Evolutionary conservation across 2,329 filamentous ascomycete genomes (phyloP).

Genomic region (Colletotrichum cereale): DNA sequence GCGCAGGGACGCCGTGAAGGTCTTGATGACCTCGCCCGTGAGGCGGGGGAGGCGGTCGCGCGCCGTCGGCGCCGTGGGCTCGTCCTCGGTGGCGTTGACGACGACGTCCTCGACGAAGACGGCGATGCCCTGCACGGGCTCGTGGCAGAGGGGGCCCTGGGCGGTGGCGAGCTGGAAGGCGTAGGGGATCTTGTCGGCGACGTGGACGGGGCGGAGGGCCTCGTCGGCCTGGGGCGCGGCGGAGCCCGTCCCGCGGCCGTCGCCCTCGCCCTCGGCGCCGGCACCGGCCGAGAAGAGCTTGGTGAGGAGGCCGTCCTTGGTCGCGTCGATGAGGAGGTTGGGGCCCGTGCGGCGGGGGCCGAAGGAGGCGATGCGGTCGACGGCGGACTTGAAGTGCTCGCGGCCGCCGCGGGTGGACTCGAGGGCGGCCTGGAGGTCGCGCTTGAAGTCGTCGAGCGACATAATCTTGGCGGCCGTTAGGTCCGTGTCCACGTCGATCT

Average conservation of each 20-base stretch:
- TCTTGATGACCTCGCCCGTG: constrained; percentile 93
- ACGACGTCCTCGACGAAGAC: constrained; percentile 87
- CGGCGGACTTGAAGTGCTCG: constrained; percentile 81
- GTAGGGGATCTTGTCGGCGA: constrained; percentile 91
- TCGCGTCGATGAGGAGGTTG: constrained; percentile 90
- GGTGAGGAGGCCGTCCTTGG: constrained; percentile 76
- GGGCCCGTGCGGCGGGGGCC: constrained; percentile 87
- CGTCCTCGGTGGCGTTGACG: constrained; percentile 64
- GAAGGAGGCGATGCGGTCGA: constrained; percentile 90
- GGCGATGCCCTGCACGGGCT: constrained; percentile 93
- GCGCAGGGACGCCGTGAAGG: constrained; percentile 85
- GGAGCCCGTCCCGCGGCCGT: no score
- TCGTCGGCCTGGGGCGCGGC: constrained; percentile 58
- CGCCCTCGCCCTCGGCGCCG: constrained; percentile 46
- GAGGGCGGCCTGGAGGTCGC: constrained; percentile 76
- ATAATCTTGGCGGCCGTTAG: constrained; percentile 70
- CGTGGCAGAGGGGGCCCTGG: constrained; percentile 91
- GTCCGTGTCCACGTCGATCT: constrained; percentile 66
- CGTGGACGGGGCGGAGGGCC: constrained; percentile 71
- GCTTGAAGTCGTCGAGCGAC: constrained; percentile 81
- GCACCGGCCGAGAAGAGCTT: constrained; percentile 70
- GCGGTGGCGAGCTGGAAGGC: constrained; percentile 93
- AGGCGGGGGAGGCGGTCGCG: constrained; percentile 80
- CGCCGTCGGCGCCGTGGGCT: constrained; percentile 61
- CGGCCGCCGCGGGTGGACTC: constrained; percentile 75